Evolutionary conservation across 371 early-diverging fungal species (phyloP), one percentile per base, ranked within the genome.

Genomic region (Syncephalastrum contaminatum): DNA sequence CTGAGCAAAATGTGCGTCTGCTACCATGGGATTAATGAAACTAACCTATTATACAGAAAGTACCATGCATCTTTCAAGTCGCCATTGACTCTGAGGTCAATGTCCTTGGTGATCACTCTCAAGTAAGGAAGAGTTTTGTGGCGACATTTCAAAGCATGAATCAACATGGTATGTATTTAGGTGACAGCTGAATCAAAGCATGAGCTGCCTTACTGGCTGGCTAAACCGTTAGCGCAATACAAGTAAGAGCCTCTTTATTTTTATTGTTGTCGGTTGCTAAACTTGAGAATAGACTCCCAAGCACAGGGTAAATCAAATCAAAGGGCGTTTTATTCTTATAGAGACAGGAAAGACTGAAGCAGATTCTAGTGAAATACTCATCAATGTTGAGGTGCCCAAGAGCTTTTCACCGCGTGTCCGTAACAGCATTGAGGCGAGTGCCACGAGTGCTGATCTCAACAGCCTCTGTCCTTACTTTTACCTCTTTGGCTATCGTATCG

Each of bases 121-220:
- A 62, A 47, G 72, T 70, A 69, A 47, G 18, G 22, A 42, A 4
- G 0, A 19, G 21, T n/a, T n/a, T n/a, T n/a, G n/a, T 42, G 15
- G 1, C 3, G 4, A 16, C 41, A 16, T 8, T 30, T 8, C 10
- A 30, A 10, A 30, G 7, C 16, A 15, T 4, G 16, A 20, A 14
- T 5, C 4, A 4, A 12, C 16, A 42, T 25, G 40, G n/a, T 24
- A 47, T 4, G 24, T 27, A 47, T 7, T 2, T 45, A 69, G 67
- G 55, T 67, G 4, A 27, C 53, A 14, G 49, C 47, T 21, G 55
- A 61, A 40, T 54, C 71, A 19, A 64, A 69, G 1, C 48, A 73
- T 16, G 80, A 80, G 44, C 44, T 80, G 16, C 80, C 80, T 0
- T 75, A 64, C 46, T 80, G 80, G 80, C 48, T 75, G 27, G 76